A percentile compares a stretch with the other conserved stretches of the same genome.
These are phyloP conservation scores for Pinus tabuliformis DNA, from an alignment of 75 land plant genomes.

Conservation along the genomic window DNA sequence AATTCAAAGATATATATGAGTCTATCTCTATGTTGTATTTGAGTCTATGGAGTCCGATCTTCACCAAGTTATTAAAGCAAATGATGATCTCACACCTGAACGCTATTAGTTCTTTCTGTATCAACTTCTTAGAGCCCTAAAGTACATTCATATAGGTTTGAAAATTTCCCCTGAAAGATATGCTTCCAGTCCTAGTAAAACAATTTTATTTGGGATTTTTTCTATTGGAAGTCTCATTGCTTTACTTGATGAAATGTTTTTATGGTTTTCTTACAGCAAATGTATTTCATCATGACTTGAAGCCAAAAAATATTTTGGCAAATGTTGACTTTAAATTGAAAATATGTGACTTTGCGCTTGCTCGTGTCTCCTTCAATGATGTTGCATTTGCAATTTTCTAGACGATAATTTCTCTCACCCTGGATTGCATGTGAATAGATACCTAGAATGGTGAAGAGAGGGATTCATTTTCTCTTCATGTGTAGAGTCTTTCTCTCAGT, in stretches of 20 bases:
- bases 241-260: neutral
- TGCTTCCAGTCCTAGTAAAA: neutral
- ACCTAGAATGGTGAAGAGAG: neutral
- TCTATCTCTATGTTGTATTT: conserved; percentile 41
- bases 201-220: neutral
- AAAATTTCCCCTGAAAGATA: neutral
- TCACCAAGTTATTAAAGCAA: conserved; percentile 84
- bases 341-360: conserved; percentile 98
- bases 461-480: neutral
- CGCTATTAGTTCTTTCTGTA: conserved; percentile 69
- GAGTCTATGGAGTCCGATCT: conserved; percentile 96
- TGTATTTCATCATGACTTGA: conserved; percentile 52
- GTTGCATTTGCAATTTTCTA: conserved; percentile 90
- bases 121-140: conserved; percentile 69
- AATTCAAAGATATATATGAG: conserved; percentile 84
- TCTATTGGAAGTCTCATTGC: neutral
- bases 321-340: conserved; percentile 92
- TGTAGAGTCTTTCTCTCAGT: neutral
- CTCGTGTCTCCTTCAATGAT: conserved; percentile 88
- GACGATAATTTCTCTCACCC: conserved; percentile 55
- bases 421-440: neutral
- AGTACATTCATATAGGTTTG: conserved; percentile 54
- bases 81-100: conserved; percentile 63
- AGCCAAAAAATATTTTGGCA: conserved; percentile 89
- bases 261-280: conserved; percentile 53